phyloP scores from a whole-genome alignment of 192 early-diverging fungal species.

The Chytriomyces hyalinus region DNA sequence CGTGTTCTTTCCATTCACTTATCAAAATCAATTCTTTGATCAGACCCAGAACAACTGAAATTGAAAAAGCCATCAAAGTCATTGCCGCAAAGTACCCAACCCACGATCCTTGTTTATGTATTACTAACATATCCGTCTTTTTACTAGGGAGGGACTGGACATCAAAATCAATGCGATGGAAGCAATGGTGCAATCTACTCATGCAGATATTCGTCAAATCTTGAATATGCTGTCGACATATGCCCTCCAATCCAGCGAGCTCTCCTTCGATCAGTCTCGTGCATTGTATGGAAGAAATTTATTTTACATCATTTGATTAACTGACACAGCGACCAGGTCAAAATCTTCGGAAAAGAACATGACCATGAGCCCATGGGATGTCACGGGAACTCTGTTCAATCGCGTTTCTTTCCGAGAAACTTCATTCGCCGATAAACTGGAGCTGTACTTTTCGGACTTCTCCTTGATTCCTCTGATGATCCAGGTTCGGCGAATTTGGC shows the following conservation, averaged over 20 bases:
- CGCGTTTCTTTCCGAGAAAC: slow-evolving; percentile 51
- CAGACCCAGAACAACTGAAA: slow-evolving; percentile 73
- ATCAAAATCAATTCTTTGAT: background rate
- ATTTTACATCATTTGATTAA: background rate
- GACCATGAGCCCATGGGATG: slow-evolving; percentile 75
- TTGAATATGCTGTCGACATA: slow-evolving; percentile 95
- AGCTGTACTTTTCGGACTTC: slow-evolving; percentile 92
- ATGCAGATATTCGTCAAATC: slow-evolving; percentile 94
- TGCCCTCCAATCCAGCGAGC: slow-evolving; percentile 63
- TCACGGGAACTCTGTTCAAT: slow-evolving; percentile 69
- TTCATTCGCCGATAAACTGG: slow-evolving; percentile 75
- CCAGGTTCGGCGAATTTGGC: slow-evolving; percentile 58
- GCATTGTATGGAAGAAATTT: slow-evolving; percentile 57
- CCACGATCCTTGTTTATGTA: background rate
- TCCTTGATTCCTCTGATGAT: slow-evolving; percentile 89
- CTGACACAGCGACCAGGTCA: slow-evolving; percentile 15
- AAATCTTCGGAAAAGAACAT: slow-evolving; percentile 64
- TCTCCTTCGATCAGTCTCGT: slow-evolving; percentile 85
- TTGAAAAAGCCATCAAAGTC: slow-evolving; percentile 73
- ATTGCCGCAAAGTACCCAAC: slow-evolving; percentile 68
- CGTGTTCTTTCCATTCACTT: slow-evolving; percentile 24
- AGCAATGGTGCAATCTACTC: slow-evolving; percentile 78
- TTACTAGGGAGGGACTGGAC: slow-evolving; percentile 72
- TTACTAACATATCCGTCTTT: slow-evolving; percentile 3
- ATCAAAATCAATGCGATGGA: slow-evolving; percentile 79